Percentiles rank a stretch among this genome's conserved stretches.
phyloP scores from a whole-genome alignment of 352 stramenopile species.

The Phytophthora boehmeriae region DNA sequence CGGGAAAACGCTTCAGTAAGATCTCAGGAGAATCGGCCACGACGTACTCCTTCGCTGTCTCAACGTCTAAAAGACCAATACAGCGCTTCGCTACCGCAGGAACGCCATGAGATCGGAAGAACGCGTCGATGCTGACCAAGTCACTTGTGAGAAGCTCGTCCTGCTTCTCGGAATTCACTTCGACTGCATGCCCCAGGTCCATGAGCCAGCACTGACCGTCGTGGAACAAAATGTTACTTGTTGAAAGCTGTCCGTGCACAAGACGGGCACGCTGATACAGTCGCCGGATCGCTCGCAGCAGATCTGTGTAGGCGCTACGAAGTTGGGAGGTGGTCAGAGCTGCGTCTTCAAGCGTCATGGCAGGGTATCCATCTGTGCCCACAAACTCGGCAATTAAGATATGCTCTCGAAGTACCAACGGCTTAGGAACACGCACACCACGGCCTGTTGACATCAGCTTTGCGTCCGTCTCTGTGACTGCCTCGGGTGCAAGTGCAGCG shows the following conservation, averaged over 20 bases:
- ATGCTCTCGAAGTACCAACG: slow-evolving; percentile 55
- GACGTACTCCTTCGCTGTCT: slow-evolving; percentile 34
- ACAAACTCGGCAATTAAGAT: slow-evolving; percentile 64
- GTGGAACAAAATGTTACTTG: slow-evolving; percentile 80
- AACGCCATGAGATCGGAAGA: slow-evolving; percentile 65
- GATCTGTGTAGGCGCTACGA: slow-evolving; percentile 40
- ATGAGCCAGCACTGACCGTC: slow-evolving; percentile 78
- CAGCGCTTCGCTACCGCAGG: slow-evolving; percentile 38
- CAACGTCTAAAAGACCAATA: slow-evolving; percentile 17
- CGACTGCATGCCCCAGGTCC: slow-evolving; percentile 85
- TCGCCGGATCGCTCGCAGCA: slow-evolving; percentile 43
- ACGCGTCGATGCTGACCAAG: slow-evolving; percentile 62
- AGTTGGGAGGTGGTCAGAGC: slow-evolving; percentile 48
- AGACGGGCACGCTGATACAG: slow-evolving; percentile 66
- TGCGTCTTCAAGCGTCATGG: slow-evolving; percentile 55
- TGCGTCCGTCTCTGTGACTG: slow-evolving; percentile 15
- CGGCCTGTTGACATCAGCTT: slow-evolving; percentile 10
- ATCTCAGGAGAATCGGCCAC: slow-evolving; percentile 26
- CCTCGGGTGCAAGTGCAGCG: slow-evolving; percentile 10
- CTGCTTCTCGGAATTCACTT: slow-evolving; percentile 62
- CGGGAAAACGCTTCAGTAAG: slow-evolving; percentile 40
- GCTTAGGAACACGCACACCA: slow-evolving; percentile 40
- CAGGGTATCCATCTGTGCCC: slow-evolving; percentile 35
- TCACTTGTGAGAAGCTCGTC: slow-evolving; percentile 63
- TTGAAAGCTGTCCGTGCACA: slow-evolving; percentile 51